Evolutionary conservation across 2,329 filamentous ascomycete genomes (phyloP).

Genomic region (Fusarium armeniacum): DNA sequence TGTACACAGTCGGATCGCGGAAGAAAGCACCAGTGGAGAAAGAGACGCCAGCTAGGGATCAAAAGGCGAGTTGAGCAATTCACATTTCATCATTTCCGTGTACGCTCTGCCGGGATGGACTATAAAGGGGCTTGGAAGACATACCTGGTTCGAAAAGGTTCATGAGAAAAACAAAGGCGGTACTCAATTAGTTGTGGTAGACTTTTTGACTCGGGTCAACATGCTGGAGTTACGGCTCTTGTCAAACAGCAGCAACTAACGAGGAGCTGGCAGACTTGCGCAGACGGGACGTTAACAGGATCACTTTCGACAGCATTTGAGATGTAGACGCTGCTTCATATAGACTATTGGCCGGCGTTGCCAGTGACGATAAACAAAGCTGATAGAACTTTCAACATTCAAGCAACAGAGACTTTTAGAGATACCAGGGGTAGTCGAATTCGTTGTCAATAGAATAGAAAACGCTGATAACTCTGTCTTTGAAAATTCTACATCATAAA

Average conservation of each 20-base stretch:
- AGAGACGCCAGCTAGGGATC: slow-evolving; percentile 11
- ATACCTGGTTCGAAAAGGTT: slow-evolving; percentile 7
- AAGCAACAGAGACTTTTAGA: background rate
- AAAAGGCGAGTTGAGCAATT: slow-evolving; percentile 39
- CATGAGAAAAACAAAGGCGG: background rate
- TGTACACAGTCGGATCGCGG: slow-evolving; percentile 84
- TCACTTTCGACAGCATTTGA: background rate
- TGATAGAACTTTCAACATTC: background rate
- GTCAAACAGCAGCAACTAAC: background rate
- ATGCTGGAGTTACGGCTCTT: background rate
- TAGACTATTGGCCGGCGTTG: background rate
- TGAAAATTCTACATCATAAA: background rate
- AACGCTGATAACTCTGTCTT: background rate
- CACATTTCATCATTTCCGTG: background rate
- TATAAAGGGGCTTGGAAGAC: slow-evolving; percentile 24
- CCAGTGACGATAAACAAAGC: background rate
- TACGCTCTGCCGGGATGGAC: background rate
- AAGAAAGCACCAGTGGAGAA: slow-evolving; percentile 40
- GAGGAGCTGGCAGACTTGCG: background rate
- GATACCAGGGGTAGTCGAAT: background rate
- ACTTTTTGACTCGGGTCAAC: background rate
- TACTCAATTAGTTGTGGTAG: background rate
- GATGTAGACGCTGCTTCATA: background rate
- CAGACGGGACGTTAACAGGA: background rate
- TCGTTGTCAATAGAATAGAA: background rate